These are phyloP conservation scores for Pittosporum tobira DNA, from an alignment of 129 eudicot species.

Conservation along the genomic window DNA sequence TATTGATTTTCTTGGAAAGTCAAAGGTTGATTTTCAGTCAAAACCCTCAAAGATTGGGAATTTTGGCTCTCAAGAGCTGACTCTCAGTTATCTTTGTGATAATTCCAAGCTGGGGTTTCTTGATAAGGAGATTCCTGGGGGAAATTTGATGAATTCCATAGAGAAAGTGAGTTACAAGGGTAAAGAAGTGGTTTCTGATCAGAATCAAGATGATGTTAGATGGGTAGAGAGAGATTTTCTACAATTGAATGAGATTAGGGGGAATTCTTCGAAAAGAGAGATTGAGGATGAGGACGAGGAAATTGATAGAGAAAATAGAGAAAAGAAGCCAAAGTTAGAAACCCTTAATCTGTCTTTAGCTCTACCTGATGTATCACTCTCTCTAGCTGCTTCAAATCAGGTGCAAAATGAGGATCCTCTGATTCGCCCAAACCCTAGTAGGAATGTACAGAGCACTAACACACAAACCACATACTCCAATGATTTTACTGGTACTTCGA, in stretches of 20 bases:
- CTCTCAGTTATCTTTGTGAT: constrained; percentile 86
- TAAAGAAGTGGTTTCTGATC: constrained; percentile 54
- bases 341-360: constrained; percentile 74
- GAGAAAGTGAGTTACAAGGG: constrained; percentile 48
- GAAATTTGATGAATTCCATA: constrained; percentile 22
- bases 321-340: constrained; percentile 72
- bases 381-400: constrained; percentile 58
- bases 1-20: constrained; percentile 32
- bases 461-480: constrained; percentile 58
- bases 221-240: constrained; percentile 82
- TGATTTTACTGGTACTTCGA: constrained; percentile 63
- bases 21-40: constrained; percentile 19
- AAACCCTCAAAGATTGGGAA: constrained; percentile 39
- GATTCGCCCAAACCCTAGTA: constrained; percentile 36
- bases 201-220: constrained; percentile 32
- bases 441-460: constrained; percentile 54
- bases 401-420: constrained; percentile 52
- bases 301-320: constrained; percentile 34
- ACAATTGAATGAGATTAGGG: constrained; percentile 48
- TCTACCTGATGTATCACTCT: constrained; percentile 62
- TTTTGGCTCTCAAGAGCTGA: constrained; percentile 64
- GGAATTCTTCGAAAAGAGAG: constrained; percentile 50
- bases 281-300: constrained; percentile 47
- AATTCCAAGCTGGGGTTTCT: constrained; percentile 41
- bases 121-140: constrained; percentile 34